Base-by-base conservation (phyloP, 768 basidiomycete genomes). In the Symmetrospora coprosmae region DNA sequence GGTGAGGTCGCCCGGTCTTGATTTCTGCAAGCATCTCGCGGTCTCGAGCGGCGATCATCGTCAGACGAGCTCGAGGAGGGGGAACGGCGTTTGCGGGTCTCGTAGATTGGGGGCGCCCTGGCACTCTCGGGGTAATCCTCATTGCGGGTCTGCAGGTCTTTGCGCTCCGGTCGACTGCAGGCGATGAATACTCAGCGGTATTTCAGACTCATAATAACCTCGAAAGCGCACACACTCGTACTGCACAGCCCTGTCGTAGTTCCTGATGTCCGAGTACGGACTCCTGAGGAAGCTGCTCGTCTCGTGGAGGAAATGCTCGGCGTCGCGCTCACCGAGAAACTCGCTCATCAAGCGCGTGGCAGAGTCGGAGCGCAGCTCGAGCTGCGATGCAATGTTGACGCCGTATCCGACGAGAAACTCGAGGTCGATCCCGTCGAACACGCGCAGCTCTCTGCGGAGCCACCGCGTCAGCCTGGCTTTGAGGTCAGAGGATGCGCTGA, bases 401-500 rank as follows among this genome's bases (percentile, higher is more conserved):
- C 64, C 50, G 65, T 69, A 69, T 21, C 63, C 64, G 23, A 61
- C 62, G 2, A 69, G 58, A 52, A 69, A 69, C 17, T 62, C 48
- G 38, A 67, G 40, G 60, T 69, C 68, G 37, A 67, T 66, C 13
- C 63, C 38, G 8, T 65, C 65, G 38, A 69, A 69, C 25, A 66
- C 55, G 59, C 64, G 65, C 8, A 69, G 59, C 63, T 69, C 68
- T 9, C 68, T 52, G 4, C 68, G 43, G 21, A 66, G 51, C 50
- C 67, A 69, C 61, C 60, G 65, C 60, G 61, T 65, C 19, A 67
- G 50, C 50, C 58, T 55, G 7, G 50, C 49, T 51, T 68, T 69
- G 23, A 69, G 33, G 1, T 67, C 67, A 1, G 60, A 16, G 34
- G 23, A 33, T 27, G 58, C 23, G 30, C 41, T 46, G 28, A 63